Base-by-base conservation (phyloP, 2,329 filamentous ascomycete species). In the Coccinonectria pachysandricola region DNA sequence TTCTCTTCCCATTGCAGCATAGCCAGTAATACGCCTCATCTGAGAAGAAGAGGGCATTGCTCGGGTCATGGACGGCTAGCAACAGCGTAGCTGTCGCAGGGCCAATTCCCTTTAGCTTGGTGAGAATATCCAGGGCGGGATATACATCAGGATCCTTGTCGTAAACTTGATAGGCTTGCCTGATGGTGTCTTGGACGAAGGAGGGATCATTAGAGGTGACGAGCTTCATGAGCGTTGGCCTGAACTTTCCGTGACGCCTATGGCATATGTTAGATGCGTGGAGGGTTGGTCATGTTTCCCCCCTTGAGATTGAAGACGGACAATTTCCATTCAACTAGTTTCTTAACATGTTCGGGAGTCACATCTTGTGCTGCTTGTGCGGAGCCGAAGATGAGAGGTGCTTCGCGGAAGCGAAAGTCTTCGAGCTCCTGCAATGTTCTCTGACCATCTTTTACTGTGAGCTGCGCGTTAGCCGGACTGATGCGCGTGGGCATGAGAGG, bases 11-110 rank as follows among this genome's bases (percentile, higher is more conserved):
- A n/a, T 53, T 50, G 46, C 68, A 71, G 43, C 71, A 71, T 5
- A 79, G 54, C 80, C 80, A 88, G 38, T 75, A 68, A 46, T 76
- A 88, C 4, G 77, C 65, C 53, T 91, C 83, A 45, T 92, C 84
- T 3, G 76, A 80, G 54, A 88, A 88, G 61, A 88, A 88, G 2
- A 81, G 67, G 24, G 76, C 62, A 8, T 56, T 53, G 1, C 60
- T 51, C 0, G 76, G 66, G 33, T 75, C 65, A 37, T 75, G 68
- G 4, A 79, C 70, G 4, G 76, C 69, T 3, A 91, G 64, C 1
- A 88, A 56, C 16, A 91, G 66, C 2, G 79, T 83, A 1, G 80
- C 82, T 1, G 82, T 88, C 6, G 83, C 83, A 2, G 83, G 81
- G 1, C 83, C 83, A 35, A 92, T 72, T 17, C 83, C 83, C 36